Evolutionary conservation across 164 flowering plant species (phyloP).

Genomic region (Tinospora cordifolia): DNA sequence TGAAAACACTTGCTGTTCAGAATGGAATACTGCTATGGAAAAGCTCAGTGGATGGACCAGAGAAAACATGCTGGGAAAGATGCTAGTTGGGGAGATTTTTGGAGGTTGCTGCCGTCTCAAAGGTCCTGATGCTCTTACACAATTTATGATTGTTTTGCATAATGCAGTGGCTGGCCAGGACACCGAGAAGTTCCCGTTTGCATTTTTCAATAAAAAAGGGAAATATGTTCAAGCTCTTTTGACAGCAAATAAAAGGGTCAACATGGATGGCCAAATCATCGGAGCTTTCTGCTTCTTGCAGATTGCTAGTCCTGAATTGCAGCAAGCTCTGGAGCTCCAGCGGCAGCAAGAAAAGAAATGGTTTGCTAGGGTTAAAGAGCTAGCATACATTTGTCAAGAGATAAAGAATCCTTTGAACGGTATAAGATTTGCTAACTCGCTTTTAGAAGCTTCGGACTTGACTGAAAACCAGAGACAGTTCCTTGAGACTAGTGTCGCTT

Average conservation of each 20-base stretch:
- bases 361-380: constrained; percentile 69
- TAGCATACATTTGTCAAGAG: constrained; percentile 89
- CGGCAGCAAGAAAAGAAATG: constrained; percentile 66
- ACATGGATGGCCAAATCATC: constrained; percentile 62
- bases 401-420: constrained; percentile 83
- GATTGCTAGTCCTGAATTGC: constrained; percentile 83
- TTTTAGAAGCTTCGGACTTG: constrained; percentile 65
- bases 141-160: constrained; percentile 85
- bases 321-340: constrained; percentile 67
- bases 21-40: constrained; percentile 97
- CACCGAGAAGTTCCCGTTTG: constrained; percentile 63
- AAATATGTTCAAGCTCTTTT: constrained; percentile 76
- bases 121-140: constrained; percentile 83
- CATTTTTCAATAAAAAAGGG: constrained; percentile 67
- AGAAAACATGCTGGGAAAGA: constrained; percentile 65
- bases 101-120: constrained; percentile 83
- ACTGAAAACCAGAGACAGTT: constrained; percentile 87
- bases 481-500: constrained; percentile 84
- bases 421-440: constrained; percentile 68
- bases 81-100: constrained; percentile 87
- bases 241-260: constrained; percentile 87
- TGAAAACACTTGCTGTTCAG: constrained; percentile 85
- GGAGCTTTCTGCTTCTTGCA: constrained; percentile 97
- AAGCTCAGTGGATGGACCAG: constrained; percentile 83
- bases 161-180: constrained; percentile 84